These are phyloP conservation scores for Davidsoniella eucalypti DNA, from an alignment of 2,329 filamentous ascomycete species.

Conservation along the genomic window DNA sequence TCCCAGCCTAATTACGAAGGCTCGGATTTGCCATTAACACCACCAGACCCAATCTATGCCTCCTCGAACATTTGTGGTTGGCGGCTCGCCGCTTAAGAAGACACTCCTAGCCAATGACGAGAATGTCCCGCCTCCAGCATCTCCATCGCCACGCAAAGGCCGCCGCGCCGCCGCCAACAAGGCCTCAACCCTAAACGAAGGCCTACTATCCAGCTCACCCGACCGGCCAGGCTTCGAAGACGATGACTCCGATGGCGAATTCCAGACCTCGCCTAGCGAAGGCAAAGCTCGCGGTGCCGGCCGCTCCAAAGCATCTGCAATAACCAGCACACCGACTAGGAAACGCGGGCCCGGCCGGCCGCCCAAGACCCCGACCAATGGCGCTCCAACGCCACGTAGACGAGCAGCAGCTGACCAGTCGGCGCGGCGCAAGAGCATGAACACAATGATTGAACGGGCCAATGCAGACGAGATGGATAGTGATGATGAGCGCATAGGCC, in stretches of 20 bases:
- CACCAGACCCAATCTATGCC: not conserved
- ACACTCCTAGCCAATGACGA: not conserved
- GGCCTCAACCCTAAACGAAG: not conserved
- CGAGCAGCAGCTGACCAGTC: slow-evolving; percentile 65
- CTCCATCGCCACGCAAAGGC: slow-evolving; percentile 5
- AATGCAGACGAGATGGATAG: slow-evolving; percentile 48
- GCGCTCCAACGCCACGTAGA: slow-evolving; percentile 42
- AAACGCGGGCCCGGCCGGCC: slow-evolving; percentile 21
- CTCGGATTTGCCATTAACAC: not conserved
- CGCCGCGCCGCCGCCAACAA: slow-evolving; percentile 2
- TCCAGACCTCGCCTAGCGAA: slow-evolving; percentile 4
- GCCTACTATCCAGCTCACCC: slow-evolving; percentile 4
- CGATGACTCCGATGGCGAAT: slow-evolving; percentile 9
- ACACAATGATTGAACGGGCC: slow-evolving; percentile 56
- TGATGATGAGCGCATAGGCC: slow-evolving; percentile 52
- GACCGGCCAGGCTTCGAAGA: not conserved
- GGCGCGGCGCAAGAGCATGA: slow-evolving; percentile 69
- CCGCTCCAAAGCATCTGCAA: slow-evolving; percentile 7
- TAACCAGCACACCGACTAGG: slow-evolving; percentile 20
- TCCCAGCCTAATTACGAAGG: too few relatives aligned
- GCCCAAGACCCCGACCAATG: slow-evolving; percentile 16
- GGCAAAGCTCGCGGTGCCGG: not conserved
- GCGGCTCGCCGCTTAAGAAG: slow-evolving; percentile 14
- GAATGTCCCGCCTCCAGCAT: not conserved
- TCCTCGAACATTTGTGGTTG: slow-evolving; percentile 8